Conservation (phyloP, 306 rosid species). For the Acacia crassicarpa region DNA sequence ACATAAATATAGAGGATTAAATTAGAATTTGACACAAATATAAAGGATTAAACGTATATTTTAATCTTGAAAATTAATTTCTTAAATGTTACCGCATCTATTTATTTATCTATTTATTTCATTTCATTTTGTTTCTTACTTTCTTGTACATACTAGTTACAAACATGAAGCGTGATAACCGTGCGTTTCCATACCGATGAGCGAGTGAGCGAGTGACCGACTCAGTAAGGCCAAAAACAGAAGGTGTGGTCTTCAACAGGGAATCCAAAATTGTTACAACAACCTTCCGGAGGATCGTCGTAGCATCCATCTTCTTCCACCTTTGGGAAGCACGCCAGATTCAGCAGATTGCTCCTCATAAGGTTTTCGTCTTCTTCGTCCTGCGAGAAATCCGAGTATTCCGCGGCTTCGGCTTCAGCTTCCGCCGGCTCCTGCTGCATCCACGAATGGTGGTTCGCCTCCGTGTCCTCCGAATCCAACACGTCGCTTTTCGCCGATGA, state of each 20-base stretch:
- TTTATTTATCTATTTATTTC: neutral
- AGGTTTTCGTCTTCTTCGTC: slow-evolving; percentile 61
- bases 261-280: slow-evolving; percentile 49
- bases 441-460: slow-evolving; percentile 50
- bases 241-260: slow-evolving; percentile 54
- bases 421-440: slow-evolving; percentile 51
- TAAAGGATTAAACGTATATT: no score
- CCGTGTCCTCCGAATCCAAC: slow-evolving; percentile 56
- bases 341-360: slow-evolving; percentile 13
- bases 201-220: neutral
- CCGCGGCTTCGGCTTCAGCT: neutral
- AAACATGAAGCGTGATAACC: neutral
- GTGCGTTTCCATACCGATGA: neutral
- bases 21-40: no score
- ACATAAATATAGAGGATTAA: no score
- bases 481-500: slow-evolving; percentile 69
- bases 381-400: slow-evolving; percentile 64
- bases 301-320: slow-evolving; percentile 57
- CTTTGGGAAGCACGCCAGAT: slow-evolving; percentile 41
- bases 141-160: neutral
- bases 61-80: no score
- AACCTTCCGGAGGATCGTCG: slow-evolving; percentile 46
- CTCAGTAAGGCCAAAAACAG: slow-evolving; percentile 54
- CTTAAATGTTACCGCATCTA: no score
- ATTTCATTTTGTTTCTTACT: neutral